A percentile compares a stretch with the other conserved stretches of the same genome.
Conservation (phyloP, 2,329 filamentous ascomycete species). For the Aspergillus phoenicis region DNA sequence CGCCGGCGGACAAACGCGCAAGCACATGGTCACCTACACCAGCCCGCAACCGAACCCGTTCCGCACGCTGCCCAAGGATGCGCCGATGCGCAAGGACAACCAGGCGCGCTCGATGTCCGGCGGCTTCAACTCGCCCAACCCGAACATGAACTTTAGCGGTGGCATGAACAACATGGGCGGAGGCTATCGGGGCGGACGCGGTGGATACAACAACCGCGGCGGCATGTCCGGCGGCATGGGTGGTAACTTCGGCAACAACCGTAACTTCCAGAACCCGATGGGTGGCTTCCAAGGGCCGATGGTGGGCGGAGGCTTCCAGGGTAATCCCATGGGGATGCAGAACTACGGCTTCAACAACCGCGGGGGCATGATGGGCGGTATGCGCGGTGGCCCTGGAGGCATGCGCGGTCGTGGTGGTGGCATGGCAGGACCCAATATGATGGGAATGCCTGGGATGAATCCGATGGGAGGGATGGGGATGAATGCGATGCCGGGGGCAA, state of each 20-base stretch:
- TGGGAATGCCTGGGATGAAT: constrained; percentile 56
- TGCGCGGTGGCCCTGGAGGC: constrained; percentile 57
- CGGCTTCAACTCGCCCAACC: constrained; percentile 45
- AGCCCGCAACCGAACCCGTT: constrained; percentile 81
- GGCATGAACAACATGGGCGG: constrained; percentile 48
- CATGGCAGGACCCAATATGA: constrained; percentile 60
- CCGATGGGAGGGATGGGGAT: constrained; percentile 57
- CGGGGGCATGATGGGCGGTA: constrained; percentile 58
- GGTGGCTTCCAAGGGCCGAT: constrained; percentile 52
- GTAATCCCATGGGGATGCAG: constrained; percentile 54
- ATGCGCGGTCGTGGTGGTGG: constrained; percentile 62
- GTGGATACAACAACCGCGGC: constrained; percentile 41
- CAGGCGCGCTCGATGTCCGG: constrained; percentile 54
- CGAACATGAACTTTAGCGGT: constrained; percentile 43
- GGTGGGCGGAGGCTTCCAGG: constrained; percentile 44
- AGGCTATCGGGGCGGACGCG: constrained; percentile 56
- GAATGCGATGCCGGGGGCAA: constrained; percentile 56
- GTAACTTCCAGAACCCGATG: constrained; percentile 51
- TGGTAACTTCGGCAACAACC: constrained; percentile 50
- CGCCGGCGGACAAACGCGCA: constrained; percentile 62
- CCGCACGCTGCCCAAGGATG: constrained; percentile 86
- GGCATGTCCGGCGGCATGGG: constrained; percentile 49
- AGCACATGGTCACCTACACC: constrained; percentile 72
- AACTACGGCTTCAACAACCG: constrained; percentile 54
- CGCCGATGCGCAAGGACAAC: constrained; percentile 70